Evolutionary conservation across 306 rosid species (phyloP).

Genomic region (Trifolium pratense): DNA sequence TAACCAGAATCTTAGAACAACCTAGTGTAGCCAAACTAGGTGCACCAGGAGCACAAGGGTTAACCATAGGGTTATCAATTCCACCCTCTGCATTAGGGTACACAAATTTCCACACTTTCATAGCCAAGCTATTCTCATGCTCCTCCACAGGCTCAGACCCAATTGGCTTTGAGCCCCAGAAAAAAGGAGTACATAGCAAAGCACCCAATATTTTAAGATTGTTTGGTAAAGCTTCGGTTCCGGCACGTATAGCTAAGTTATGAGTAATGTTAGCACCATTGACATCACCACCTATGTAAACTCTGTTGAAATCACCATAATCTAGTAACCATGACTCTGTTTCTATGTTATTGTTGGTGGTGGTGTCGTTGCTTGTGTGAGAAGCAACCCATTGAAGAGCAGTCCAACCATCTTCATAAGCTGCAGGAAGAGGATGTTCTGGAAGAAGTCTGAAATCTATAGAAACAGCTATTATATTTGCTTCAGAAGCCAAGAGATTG

Average conservation of each 20-base stretch:
- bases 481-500: conserved; percentile 29
- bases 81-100: conserved; percentile 42
- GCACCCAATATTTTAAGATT: conserved; percentile 40
- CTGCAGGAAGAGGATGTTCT: conserved; percentile 49
- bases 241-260: conserved; percentile 47
- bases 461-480: conserved; percentile 36
- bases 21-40: conserved; percentile 55
- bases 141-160: conserved; percentile 34
- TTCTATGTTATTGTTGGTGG: background rate
- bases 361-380: background rate
- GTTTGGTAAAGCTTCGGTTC: conserved; percentile 18
- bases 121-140: conserved; percentile 27
- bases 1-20: conserved; percentile 45
- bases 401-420: conserved; percentile 50
- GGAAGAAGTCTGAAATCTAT: conserved; percentile 47
- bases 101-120: conserved; percentile 36
- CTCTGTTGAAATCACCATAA: conserved; percentile 41
- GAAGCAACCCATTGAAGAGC: conserved; percentile 50
- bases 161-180: conserved; percentile 49
- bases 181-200: conserved; percentile 34
- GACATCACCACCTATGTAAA: conserved; percentile 49
- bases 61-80: conserved; percentile 44
- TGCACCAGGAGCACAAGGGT: conserved; percentile 48
- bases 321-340: conserved; percentile 40
- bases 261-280: conserved; percentile 48